Base-by-base conservation (phyloP, 2,329 filamentous ascomycete species). In the Pseudofabraea citricarpa region DNA sequence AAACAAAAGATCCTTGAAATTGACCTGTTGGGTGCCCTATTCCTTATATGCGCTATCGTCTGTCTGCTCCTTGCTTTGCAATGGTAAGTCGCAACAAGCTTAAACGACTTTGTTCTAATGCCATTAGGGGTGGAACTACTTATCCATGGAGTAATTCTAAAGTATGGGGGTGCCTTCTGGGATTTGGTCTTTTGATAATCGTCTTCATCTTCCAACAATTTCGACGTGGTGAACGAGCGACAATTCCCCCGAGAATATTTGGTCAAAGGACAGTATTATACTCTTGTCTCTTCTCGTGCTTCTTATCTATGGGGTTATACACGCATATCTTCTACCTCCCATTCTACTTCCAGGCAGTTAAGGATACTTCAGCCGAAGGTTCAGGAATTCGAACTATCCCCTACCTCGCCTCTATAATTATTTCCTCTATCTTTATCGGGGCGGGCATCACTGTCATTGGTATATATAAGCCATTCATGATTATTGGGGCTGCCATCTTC, bases 241-340 rank as follows among this genome's bases (percentile, higher is more conserved):
- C 77, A 59, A 66, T 79, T 6, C 69, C 72, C 0, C 63, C 69
- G 2, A 64, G 67, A 0, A 64, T 79, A 29, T 48, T 77, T 8
- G 51, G 48, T 2, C 60, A 68, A 32, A 59, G 64, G 5, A 65
- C 61, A 16, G 61, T 71, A 18, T 49, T 61, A 1, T 59, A 48
- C 16, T 56, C 63, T 2, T 55, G 61, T 37, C 43, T 61, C 12
- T 68, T 49, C 50, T 63, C 47, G 40, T 63, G 47, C 42, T 66
- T 53, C 50, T 54, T 58, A 50, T 60, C 60, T 24, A 64, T 55
- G 64, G 64, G 48, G 42, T 44, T 47, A 45, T 63, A 51, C 49
- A 67, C 87, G 5, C 86, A 84, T 1, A 54, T 87, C 49, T 62
- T 75, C 57, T 51, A 36, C 46, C 56, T 74, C 9, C 72, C 73